Conservation (phyloP, 345 rosid genomes). For the rapeseed (Brassica napus) region Da-Ae NC_063448.1:55821001-55821500, state of each 20-base stretch:
- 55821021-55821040: constrained; percentile 19
- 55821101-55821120: constrained; percentile 27
- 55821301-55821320: neutral
- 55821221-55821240: constrained; percentile 25
- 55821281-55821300: constrained; percentile 18
- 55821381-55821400: neutral
- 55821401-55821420: constrained; percentile 29
- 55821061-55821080: constrained; percentile 7
- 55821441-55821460: constrained; percentile 16
- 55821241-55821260: neutral
- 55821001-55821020: neutral
- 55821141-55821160: neutral
- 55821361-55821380: neutral
- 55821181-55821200: constrained; percentile 17
- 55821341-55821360: neutral
- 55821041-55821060: constrained; percentile 12
- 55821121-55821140: constrained; percentile 5
- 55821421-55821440: constrained; percentile 6
- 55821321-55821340: constrained; percentile 37
- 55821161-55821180: constrained; percentile 1
- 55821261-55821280: constrained; percentile 4
- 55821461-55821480: neutral
- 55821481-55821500: constrained; percentile 22
- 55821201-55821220: constrained; percentile 13
- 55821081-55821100: constrained; percentile 1